These are phyloP conservation scores for Galium porrigens DNA, from an alignment of 305 asterid species.

Conservation along the genomic window DNA sequence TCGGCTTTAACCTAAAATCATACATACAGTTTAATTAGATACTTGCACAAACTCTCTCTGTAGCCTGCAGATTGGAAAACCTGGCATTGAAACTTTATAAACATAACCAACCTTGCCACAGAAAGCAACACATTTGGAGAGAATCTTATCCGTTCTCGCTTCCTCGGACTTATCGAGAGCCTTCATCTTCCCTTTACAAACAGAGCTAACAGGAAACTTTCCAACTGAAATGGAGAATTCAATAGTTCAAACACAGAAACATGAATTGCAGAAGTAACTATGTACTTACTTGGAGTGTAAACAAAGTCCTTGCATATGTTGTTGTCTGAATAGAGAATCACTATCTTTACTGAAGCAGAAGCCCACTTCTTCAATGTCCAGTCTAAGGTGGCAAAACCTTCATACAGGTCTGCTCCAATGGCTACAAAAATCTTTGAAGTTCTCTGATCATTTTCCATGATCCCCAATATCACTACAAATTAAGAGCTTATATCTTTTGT, in stretches of 20 bases:
- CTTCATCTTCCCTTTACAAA: conserved; percentile 47
- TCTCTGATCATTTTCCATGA: conserved; percentile 29
- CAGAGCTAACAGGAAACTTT: conserved; percentile 38
- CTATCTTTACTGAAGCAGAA: conserved; percentile 26
- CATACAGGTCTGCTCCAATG: conserved; percentile 37
- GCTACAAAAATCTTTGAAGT: conserved; percentile 44
- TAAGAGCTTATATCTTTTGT: background rate
- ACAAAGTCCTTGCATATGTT: conserved; percentile 38
- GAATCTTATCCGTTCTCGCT: conserved; percentile 28
- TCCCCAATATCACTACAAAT: conserved; percentile 7
- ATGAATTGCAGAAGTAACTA: background rate
- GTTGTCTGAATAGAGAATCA: conserved; percentile 38
- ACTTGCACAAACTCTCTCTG: background rate
- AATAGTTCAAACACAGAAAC: background rate
- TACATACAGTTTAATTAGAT: background rate
- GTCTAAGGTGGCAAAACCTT: conserved; percentile 46
- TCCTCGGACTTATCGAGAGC: conserved; percentile 42
- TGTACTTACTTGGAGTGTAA: conserved; percentile 41
- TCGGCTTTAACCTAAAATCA: conserved; percentile 38
- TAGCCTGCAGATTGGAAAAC: too few relatives aligned
- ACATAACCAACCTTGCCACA: conserved; percentile 40
- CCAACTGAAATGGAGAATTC: conserved; percentile 33
- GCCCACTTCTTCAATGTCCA: conserved; percentile 46
- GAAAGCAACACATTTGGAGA: conserved; percentile 37
- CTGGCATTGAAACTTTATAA: background rate